A percentile compares a stretch with the other conserved stretches of the same genome.
These are phyloP conservation scores for Fagus crenata DNA, from an alignment of 306 rosid species.

Conservation along the genomic window DNA sequence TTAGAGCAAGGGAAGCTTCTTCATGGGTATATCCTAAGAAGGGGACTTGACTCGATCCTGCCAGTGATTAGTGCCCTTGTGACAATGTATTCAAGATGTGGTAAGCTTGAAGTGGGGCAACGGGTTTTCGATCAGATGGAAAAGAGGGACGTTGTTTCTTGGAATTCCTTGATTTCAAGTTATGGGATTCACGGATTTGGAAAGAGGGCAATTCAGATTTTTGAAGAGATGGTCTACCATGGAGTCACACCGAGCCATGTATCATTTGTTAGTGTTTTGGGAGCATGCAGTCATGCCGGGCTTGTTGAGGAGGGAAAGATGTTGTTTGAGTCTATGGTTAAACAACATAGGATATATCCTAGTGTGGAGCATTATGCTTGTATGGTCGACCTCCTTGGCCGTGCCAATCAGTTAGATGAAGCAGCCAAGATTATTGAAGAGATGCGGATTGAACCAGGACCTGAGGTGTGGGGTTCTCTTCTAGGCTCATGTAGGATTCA, in stretches of 20 bases:
- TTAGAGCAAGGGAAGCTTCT: slow-evolving; percentile 80
- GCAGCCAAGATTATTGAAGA: slow-evolving; percentile 73
- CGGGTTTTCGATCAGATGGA: slow-evolving; percentile 56
- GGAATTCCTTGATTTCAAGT: slow-evolving; percentile 85
- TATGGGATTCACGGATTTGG: slow-evolving; percentile 89
- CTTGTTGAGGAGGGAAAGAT: slow-evolving; percentile 74
- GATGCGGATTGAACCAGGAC: slow-evolving; percentile 77
- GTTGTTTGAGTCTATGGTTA: slow-evolving; percentile 65
- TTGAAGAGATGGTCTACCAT: slow-evolving; percentile 57
- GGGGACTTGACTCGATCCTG: slow-evolving; percentile 81
- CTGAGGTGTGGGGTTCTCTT: slow-evolving; percentile 87
- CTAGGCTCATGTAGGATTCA: slow-evolving; percentile 87
- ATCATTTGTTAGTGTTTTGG: slow-evolving; percentile 75
- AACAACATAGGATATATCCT: slow-evolving; percentile 55
- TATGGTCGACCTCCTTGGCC: slow-evolving; percentile 95
- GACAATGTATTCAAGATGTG: slow-evolving; percentile 86
- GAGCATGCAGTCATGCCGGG: slow-evolving; percentile 90
- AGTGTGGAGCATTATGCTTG: slow-evolving; percentile 84
- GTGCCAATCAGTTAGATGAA: slow-evolving; percentile 80
- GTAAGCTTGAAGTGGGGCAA: slow-evolving; percentile 66
- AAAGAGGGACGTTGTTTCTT: slow-evolving; percentile 66
- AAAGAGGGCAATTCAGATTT: slow-evolving; percentile 63
- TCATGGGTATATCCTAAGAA: slow-evolving; percentile 82
- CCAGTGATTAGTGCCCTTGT: slow-evolving; percentile 78
- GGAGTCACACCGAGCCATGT: slow-evolving; percentile 69